Conservation (phyloP, 768 basidiomycete genomes). For the Phaffia tasmanica region DNA sequence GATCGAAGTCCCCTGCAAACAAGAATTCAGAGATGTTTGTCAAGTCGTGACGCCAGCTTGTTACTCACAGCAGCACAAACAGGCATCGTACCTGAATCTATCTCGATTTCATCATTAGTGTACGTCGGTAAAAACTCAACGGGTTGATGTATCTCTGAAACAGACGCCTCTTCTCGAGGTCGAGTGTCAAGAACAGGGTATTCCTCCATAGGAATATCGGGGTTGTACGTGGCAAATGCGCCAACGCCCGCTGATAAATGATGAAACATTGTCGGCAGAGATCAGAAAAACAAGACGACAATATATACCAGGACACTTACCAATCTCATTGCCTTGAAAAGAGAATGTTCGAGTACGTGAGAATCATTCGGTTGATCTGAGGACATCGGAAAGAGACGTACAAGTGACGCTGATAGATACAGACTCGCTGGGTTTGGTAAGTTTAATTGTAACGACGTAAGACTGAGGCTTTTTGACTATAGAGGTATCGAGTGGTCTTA, state of each 20-base stretch:
- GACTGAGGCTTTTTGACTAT: conserved; percentile 22
- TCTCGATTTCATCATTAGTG: background rate
- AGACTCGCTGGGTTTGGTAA: conserved; percentile 15
- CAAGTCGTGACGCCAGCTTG: background rate
- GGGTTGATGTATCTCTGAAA: background rate
- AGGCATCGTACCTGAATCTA: background rate
- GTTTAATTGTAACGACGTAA: conserved; percentile 13
- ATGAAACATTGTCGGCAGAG: background rate
- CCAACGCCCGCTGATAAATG: conserved; percentile 8
- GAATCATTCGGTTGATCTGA: background rate
- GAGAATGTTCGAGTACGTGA: background rate
- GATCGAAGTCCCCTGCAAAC: background rate
- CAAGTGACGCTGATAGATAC: conserved; percentile 8
- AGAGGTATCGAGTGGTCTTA: too few relatives aligned
- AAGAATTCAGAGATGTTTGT: background rate
- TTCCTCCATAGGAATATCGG: conserved; percentile 4
- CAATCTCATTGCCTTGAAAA: conserved; percentile 16
- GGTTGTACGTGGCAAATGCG: conserved; percentile 12
- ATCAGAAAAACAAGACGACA: background rate
- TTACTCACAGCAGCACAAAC: background rate
- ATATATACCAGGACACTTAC: background rate
- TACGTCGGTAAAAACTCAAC: background rate
- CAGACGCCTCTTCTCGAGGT: background rate
- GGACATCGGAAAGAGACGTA: background rate
- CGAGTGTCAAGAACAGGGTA: conserved; percentile 19